Evolutionary conservation across 192 early-diverging fungal genomes (phyloP).

Genomic region (Jimgerdemannia flammicorona): DNA sequence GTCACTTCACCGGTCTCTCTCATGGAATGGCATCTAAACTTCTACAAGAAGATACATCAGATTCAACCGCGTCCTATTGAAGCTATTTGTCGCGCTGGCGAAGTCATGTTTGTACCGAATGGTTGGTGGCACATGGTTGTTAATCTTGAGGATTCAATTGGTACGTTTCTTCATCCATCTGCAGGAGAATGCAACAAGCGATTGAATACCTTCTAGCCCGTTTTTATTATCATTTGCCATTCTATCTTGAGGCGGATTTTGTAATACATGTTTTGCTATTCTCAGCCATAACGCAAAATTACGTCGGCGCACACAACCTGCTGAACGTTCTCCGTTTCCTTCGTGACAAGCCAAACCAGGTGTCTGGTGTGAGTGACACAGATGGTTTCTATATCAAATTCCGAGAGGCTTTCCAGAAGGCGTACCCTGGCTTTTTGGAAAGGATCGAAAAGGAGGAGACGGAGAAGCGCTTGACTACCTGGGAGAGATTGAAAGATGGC

Average conservation of each 20-base stretch:
- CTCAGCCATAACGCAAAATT: slow-evolving; percentile 57
- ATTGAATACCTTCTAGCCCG: neutral
- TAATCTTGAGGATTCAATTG: slow-evolving; percentile 64
- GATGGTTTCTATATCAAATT: neutral
- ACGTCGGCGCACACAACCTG: slow-evolving; percentile 58
- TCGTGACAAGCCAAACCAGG: slow-evolving; percentile 43
- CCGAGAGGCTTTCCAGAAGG: neutral
- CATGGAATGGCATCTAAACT: slow-evolving; percentile 66
- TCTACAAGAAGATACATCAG: slow-evolving; percentile 47
- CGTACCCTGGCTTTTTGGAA: neutral
- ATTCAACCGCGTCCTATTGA: slow-evolving; percentile 41
- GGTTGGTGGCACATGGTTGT: slow-evolving; percentile 79
- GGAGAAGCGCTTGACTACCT: neutral
- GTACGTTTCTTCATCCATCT: slow-evolving; percentile 21
- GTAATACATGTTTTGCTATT: neutral
- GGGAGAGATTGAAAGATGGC: neutral
- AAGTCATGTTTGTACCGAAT: slow-evolving; percentile 65
- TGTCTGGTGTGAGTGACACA: slow-evolving; percentile 29
- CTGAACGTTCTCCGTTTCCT: slow-evolving; percentile 43
- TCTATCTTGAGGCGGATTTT: neutral
- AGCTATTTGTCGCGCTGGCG: slow-evolving; percentile 61
- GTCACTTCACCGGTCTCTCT: slow-evolving; percentile 70
- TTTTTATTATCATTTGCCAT: neutral
- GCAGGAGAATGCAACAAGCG: neutral
- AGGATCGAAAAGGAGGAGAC: neutral